Conservation (phyloP, 2,329 filamentous ascomycete species). For the Dryadomyces sulphureus region DNA sequence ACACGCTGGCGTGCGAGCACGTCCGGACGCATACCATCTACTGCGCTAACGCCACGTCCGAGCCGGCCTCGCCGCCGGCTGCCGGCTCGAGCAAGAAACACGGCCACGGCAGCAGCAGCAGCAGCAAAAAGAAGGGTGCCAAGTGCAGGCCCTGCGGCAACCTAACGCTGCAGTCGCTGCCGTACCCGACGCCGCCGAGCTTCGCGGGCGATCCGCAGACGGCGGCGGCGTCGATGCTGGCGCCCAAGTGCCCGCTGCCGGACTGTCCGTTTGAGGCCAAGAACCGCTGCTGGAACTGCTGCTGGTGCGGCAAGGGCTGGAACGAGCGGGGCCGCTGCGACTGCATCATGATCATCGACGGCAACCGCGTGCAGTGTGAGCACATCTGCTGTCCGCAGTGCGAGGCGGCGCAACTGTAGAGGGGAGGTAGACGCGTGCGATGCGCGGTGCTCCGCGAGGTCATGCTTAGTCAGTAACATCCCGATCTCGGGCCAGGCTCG, state of each 20-base stretch:
- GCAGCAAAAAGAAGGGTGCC: constrained; percentile 6
- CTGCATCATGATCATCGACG: constrained; percentile 37
- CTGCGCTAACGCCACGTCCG: constrained; percentile 23
- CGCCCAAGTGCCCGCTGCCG: constrained; percentile 28
- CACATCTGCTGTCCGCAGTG: constrained; percentile 39
- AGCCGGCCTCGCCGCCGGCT: not conserved
- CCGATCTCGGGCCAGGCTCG: too few relatives aligned
- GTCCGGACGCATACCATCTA: constrained; percentile 28
- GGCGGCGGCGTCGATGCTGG: constrained; percentile 16
- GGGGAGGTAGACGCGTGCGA: constrained; percentile 9
- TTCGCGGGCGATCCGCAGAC: constrained; percentile 19
- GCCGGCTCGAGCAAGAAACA: not conserved
- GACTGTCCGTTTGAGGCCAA: constrained; percentile 34
- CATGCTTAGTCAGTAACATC: not conserved
- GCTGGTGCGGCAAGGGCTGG: constrained; percentile 39
- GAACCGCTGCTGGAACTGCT: constrained; percentile 38
- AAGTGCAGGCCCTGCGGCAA: constrained; percentile 23
- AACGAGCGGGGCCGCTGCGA: constrained; percentile 34
- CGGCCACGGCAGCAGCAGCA: constrained; percentile 4
- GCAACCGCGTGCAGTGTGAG: constrained; percentile 33
- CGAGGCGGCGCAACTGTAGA: constrained; percentile 17
- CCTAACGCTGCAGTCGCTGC: constrained; percentile 26
- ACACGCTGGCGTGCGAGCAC: constrained; percentile 36
- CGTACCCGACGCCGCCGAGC: constrained; percentile 31
- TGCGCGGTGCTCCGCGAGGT: not conserved